Evolutionary conservation across 371 early-diverging fungal genomes (phyloP), one percentile per base, ranked within the genome.

Genomic region (Mucor mucedo): DNA sequence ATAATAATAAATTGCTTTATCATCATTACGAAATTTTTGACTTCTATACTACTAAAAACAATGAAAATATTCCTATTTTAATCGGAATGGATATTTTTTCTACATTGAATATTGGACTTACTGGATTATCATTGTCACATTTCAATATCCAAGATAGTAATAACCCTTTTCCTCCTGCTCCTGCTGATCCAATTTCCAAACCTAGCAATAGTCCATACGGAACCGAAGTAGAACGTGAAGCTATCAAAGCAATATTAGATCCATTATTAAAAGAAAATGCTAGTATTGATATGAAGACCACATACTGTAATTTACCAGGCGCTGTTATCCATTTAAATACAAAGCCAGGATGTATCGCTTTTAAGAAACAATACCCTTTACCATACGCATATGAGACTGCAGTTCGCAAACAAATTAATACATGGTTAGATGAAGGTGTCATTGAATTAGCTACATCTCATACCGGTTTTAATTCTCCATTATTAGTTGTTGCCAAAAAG

Each of bases 1-100:
- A 29, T 33, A 42, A 60, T 16, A 60, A 60, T 60, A 60, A 52
- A 52, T n/a, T n/a, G 42, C 27, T 38, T 27, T 38, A 10, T 41
- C 44, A 60, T 60, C 30, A 42, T 3, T 60, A 53, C 44, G 61
- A 60, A 52, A 30, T 60, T 9, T 60, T 60, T 53, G 53, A 60
- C 13, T 42, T 53, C 10, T 58, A 16, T 58, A 30, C 48, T 2
- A 5, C 49, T 27, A 4, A n/a, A 27, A 42, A 41, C 16, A 44
- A 32, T 33, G 14, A 52, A 16, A 52, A 52, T 35, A 21, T 52
- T 14, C 52, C 52, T 53, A 2, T 32, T 42, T 33, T 52, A 7
- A 39, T 60, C 42, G 61, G 54, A 10, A 5, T 61, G 13, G 54
- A 54, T 61, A n/a, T 61, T 3, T 52, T 53, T 32, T 33, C 16